Base-by-base conservation (phyloP, 305 asterid species). In the Fraxinus ornus region DNA sequence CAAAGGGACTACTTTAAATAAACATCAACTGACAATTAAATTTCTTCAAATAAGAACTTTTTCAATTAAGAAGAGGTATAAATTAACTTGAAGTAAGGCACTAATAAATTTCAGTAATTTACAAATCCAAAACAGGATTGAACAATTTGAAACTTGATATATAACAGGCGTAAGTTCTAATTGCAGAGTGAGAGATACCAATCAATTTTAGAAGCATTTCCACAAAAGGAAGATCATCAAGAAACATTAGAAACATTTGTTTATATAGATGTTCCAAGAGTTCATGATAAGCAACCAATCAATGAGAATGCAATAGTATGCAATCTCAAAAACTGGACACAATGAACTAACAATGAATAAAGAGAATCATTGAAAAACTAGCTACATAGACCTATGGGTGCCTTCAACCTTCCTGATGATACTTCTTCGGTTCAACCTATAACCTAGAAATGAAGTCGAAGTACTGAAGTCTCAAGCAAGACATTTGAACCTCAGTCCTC, bases 401-500 rank as follows among this genome's bases (percentile, higher is more conserved):
- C 36, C 37, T 71, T 44, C 57, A 82, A 77, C 80, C 28, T 68
- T 22, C 66, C 66, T 71, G 44, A 86, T 28, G 47, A 86, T 35
- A 72, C 26, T 15, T 35, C 77, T 9, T 39, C 68, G 52, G 52
- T 41, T 41, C 52, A 41, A 41, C 52, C 79, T 22, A 55, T 77
- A 49, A 7, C 75, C 77, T 74, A 68, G 83, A 81, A 57, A 57
- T 36, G 21, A 57, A 57, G 55, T 24, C 5, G 33, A 64, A 78
- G 75, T 37, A 0, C 39, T 49, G 4, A 37, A 49, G 22, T 60
- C 70, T 74, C 78, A 78, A 15, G 70, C 41, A 80, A 32, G 24
- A 3, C 44, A 85, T 71, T 52, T 79, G 44, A 74, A 70, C 39
- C 76, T 85, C 55, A 39, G 37, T 26, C 37, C 76, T 85, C 57